Evolutionary conservation across 208 protist genomes (phyloP).

Genomic region (Leishmania turanica): DNA sequence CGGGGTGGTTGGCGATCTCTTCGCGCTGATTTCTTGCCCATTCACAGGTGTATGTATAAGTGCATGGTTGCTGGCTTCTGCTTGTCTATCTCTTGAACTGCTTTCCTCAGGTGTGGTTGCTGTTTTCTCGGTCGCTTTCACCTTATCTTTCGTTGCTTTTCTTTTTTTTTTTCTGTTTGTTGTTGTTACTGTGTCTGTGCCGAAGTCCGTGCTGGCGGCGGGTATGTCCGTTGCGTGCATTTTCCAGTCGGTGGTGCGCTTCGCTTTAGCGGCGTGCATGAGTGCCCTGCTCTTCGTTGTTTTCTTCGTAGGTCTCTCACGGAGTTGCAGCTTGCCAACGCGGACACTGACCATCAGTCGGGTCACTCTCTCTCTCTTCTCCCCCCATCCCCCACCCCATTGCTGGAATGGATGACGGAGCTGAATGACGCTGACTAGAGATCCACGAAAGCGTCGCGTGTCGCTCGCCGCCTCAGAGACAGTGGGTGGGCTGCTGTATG

Average conservation of each 20-base stretch:
- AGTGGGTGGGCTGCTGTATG: not conserved
- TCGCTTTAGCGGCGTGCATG: not conserved
- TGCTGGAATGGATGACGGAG: not conserved
- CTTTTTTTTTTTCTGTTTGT: too few species aligned
- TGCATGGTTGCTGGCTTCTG: not conserved
- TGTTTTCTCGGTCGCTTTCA: not conserved
- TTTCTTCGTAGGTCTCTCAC: not conserved
- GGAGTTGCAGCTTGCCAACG: not conserved
- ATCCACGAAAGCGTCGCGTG: not conserved
- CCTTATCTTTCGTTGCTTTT: too few species aligned
- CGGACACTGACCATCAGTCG: not conserved
- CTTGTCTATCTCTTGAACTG: not conserved
- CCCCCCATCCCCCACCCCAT: too few species aligned
- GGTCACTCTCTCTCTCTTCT: not conserved
- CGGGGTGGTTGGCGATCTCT: not conserved
- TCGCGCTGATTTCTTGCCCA: not conserved
- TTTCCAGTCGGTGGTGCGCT: not conserved
- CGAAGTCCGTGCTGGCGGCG: not conserved
- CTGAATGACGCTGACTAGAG: not conserved
- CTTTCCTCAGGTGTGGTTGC: not conserved
- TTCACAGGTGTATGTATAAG: not conserved
- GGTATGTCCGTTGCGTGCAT: not conserved
- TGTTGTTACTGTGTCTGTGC: not conserved
- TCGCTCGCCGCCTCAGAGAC: not conserved
- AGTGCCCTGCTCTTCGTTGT: not conserved